Base-by-base conservation (phyloP, 345 rosid genomes). In the Xanthoceras sorbifolium region DNA sequence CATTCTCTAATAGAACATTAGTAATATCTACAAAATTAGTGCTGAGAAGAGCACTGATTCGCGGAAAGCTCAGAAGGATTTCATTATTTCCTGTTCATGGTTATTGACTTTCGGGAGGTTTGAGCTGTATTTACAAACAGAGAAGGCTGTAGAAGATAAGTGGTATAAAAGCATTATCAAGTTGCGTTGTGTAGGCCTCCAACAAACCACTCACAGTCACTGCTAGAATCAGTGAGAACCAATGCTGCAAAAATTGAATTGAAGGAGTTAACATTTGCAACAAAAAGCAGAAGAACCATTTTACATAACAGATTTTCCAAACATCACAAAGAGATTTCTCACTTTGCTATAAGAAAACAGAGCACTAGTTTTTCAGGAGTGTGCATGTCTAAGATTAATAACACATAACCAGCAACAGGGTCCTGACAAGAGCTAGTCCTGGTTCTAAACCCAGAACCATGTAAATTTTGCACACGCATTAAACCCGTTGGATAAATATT, bases 101-200 rank as follows among this genome's bases (percentile, higher is more conserved):
- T 64, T 55, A 57, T 18, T 28, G 5, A 25, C 18, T 55, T 65
- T 25, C 20, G 50, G 36, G 48, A 76, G 48, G 55, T 31, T 26
- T 66, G 31, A 55, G 77, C 38, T 25, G 79, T 78, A 75, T 69
- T 75, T 86, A 95, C 83, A 93, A 79, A 78, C 93, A 93, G 80
- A 96, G 97, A 68, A 93, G 99, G 76, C 97, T 86, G 85, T 93
- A 96, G 87, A 96, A 96, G 83, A 96, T 85, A 0, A 96, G 97
- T 38, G 98, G 97, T 77, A 96, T 89, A 86, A 93, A 96, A 61
- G 99, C 96, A 46, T 95, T 95, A 79, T 95, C 98, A 28, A 93
- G 90, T 70, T 95, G 99, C 9, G 98, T 83, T 4, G 98, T 95
- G 87, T 93, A 93, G 63, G 98, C 99, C 88, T 93, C 98, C 86